These are phyloP conservation scores for Sporothrix dimorphospora DNA, from an alignment of 2,329 filamentous ascomycete genomes.

Conservation along the genomic window DNA sequence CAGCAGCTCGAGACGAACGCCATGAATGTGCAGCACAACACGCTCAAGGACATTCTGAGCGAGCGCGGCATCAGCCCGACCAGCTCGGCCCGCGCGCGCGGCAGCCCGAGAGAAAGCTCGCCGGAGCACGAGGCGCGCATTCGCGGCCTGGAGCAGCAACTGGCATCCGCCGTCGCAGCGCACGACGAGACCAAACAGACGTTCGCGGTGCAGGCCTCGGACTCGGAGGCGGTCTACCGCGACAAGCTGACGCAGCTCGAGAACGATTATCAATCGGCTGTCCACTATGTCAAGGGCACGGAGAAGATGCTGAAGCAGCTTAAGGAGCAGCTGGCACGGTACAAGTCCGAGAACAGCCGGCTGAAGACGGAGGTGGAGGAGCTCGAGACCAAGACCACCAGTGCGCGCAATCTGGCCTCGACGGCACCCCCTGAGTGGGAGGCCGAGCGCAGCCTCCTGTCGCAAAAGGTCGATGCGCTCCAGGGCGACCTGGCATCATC, in stretches of 20 bases:
- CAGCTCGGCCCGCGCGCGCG: constrained; percentile 70
- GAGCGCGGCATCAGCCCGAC: constrained; percentile 86
- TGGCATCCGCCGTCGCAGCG: constrained; percentile 73
- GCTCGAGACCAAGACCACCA: constrained; percentile 58
- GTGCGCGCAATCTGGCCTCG: constrained; percentile 44
- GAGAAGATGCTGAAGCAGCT: constrained; percentile 99
- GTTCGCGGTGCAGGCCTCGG: constrained; percentile 78
- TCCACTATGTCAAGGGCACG: constrained; percentile 97
- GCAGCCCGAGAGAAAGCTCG: constrained; percentile 73
- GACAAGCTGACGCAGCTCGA: constrained; percentile 93
- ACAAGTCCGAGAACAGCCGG: constrained; percentile 82
- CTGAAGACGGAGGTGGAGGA: constrained; percentile 80
- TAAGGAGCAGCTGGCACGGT: constrained; percentile 93
- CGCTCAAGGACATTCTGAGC: constrained; percentile 86
- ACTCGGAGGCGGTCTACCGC: constrained; percentile 85
- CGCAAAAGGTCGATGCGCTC: constrained; percentile 68
- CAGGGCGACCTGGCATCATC: constrained; percentile 70
- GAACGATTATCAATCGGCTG: constrained; percentile 95
- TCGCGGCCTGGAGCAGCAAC: constrained; percentile 84
- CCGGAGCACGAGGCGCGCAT: constrained; percentile 71
- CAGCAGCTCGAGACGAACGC: constrained; percentile 95
- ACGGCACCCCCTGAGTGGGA: constrained; percentile 67
- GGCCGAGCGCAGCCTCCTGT: constrained; percentile 68
- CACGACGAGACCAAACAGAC: constrained; percentile 83
- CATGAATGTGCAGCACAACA: constrained; percentile 86